Evolutionary conservation across 495 filamentous ascomycete species (phyloP), one percentile per base, ranked within the genome.

Genomic region (Cladorrhinum samala): DNA sequence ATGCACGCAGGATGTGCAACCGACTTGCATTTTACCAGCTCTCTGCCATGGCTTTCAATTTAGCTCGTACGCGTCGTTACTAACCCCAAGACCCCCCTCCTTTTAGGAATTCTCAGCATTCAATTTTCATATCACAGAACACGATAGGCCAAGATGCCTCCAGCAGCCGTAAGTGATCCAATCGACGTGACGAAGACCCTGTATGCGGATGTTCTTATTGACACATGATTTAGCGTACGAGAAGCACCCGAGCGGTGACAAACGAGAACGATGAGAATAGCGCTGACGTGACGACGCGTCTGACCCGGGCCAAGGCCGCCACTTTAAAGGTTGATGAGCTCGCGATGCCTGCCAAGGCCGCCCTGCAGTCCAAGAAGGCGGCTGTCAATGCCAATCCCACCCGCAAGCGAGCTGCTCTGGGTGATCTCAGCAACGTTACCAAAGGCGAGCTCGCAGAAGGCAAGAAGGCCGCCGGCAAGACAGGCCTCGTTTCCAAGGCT

Each of bases 241-340:
- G 58, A 55, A 65, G 51, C 56, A 44, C 47, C 51, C 83, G 90
- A 71, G 78, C 81, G 58, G 72, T 84, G 54, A 84, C 84, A 61
- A 92, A 96, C 67, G 90, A 96, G 72, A 96, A 96, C 63, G 93
- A 96, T 64, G 93, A 97, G 77, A 96, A 95, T 62, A 72, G 70
- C 38, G 82, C 44, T 30, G 44, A 41, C 21, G 56, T 77, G 20
- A 82, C 86, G 52, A 85, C 83, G 68, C 90, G 92, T 71, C 62
- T 96, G 64, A 98, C 93, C 49, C 80, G 93, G 68, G 92, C 94
- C 53, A 98, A 98, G 73, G 83, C 91, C 13, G 88, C 88, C 38
- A 85, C 86, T 19, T 72, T 92, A 37, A 78, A 72, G 41, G 75
- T 75, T 25, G 81, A 82, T 55, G 76, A 74, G 55, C 61, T 74